phyloP scores from a whole-genome alignment of 2,329 filamentous ascomycete species.

The Xylaria hypoxylon region DNA sequence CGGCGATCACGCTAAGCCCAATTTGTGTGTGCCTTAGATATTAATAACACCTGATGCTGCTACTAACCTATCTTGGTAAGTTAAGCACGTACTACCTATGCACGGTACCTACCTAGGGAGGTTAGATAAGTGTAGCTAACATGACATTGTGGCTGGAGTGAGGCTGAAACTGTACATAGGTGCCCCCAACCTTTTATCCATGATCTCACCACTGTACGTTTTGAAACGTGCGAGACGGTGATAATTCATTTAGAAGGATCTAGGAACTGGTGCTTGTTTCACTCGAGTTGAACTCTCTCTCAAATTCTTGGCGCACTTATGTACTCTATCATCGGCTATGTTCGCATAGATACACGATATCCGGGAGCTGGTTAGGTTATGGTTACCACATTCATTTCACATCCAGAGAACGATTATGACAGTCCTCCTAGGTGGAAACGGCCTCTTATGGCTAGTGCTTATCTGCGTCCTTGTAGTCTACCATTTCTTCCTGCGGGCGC shows the following conservation, averaged over 20 bases:
- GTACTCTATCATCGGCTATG: neutral
- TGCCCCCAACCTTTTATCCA: neutral
- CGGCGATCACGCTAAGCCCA: no score
- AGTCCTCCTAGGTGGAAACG: conserved; percentile 41
- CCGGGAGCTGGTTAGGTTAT: neutral
- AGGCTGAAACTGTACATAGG: conserved; percentile 23
- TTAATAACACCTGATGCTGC: no score
- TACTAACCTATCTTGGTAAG: no score
- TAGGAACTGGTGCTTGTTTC: conserved; percentile 5
- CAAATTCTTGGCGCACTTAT: neutral
- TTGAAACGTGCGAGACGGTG: conserved; percentile 5
- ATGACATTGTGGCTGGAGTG: conserved; percentile 22
- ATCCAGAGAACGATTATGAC: conserved; percentile 32
- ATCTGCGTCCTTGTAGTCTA: conserved; percentile 42
- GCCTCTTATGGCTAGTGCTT: conserved; percentile 38
- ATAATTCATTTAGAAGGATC: neutral
- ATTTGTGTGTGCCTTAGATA: no score
- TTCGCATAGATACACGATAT: neutral
- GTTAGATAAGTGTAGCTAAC: neutral
- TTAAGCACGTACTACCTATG: no score
- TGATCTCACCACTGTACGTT: conserved; percentile 24
- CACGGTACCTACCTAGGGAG: no score
- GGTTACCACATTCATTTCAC: neutral
- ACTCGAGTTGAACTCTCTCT: neutral
- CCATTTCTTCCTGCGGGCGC: conserved; percentile 42